Evolutionary conservation across 192 early-diverging fungal genomes (phyloP).

Genomic region (Backusella macrospora): DNA sequence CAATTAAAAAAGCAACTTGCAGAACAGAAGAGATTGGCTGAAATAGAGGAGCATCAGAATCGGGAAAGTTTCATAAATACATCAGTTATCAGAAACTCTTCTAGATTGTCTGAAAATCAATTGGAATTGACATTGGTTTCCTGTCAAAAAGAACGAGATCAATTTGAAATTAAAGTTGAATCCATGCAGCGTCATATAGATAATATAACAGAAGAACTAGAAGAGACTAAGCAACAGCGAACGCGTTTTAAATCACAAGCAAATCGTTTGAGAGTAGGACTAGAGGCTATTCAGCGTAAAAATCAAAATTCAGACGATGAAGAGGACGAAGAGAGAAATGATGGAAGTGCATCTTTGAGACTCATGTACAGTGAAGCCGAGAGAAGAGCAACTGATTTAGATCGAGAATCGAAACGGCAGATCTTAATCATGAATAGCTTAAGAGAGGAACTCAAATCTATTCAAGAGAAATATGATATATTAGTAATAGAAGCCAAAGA

Average conservation of each 20-base stretch:
- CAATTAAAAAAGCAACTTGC: constrained; percentile 3
- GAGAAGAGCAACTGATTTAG: constrained; percentile 1
- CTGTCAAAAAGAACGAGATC: neutral
- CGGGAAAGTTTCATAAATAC: neutral
- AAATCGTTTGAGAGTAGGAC: constrained; percentile 6
- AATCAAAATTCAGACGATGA: constrained; percentile 3
- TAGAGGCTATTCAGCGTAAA: constrained; percentile 19
- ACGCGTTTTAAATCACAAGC: constrained; percentile 19
- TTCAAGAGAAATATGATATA: neutral
- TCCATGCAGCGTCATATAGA: neutral
- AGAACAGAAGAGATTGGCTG: neutral
- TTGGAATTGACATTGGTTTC: neutral
- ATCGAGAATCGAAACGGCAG: constrained; percentile 9
- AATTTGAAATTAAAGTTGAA: neutral
- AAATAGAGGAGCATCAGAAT: neutral
- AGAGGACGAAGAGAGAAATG: neutral
- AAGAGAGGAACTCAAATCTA: neutral
- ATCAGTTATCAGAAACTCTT: neutral
- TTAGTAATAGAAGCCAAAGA: neutral
- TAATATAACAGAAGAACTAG: constrained; percentile 6
- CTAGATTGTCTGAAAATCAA: neutral
- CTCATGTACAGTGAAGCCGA: constrained; percentile 15
- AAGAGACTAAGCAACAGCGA: constrained; percentile 1
- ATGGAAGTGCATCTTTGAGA: neutral
- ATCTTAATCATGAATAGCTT: neutral